Conservation (phyloP, 2,329 filamentous ascomycete genomes). For the Diatrype stigma region DNA sequence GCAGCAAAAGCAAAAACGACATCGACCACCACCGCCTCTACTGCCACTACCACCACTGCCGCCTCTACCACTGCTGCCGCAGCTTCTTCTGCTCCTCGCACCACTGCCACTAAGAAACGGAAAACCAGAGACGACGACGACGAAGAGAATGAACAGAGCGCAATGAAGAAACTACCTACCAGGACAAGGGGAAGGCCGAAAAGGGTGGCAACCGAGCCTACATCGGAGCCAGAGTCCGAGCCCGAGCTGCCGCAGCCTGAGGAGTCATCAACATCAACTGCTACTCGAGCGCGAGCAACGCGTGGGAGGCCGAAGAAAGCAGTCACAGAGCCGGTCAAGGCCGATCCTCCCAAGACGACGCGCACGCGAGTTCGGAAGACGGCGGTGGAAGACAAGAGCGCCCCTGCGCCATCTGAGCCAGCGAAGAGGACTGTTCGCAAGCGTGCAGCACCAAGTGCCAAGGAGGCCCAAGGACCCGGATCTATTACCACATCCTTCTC, state of each 20-base stretch:
- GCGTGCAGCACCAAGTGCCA: conserved; percentile 30
- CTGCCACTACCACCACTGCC: conserved; percentile 34
- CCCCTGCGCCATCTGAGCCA: conserved; percentile 25
- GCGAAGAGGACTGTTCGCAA: conserved; percentile 33
- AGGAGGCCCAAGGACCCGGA: conserved; percentile 40
- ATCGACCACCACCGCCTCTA: conserved; percentile 23
- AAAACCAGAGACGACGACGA: conserved; percentile 53
- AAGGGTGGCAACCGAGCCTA: conserved; percentile 33
- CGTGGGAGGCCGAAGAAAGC: conserved; percentile 43
- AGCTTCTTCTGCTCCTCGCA: conserved; percentile 19
- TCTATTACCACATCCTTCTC: conserved; percentile 29
- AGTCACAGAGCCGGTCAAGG: conserved; percentile 20
- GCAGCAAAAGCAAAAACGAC: conserved; percentile 24
- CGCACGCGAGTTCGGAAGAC: conserved; percentile 28
- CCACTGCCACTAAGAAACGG: conserved; percentile 38
- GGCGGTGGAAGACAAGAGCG: conserved; percentile 16
- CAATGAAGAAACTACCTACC: conserved; percentile 29
- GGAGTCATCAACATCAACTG: conserved; percentile 9
- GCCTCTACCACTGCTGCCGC: conserved; percentile 13
- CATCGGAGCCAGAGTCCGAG: conserved; percentile 22
- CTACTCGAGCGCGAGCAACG: conserved; percentile 29
- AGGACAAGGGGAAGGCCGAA: conserved; percentile 44
- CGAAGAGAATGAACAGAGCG: conserved; percentile 39
- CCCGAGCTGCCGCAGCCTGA: conserved; percentile 27
- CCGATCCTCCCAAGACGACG: conserved; percentile 24